Evolutionary conservation across 306 rosid species (phyloP), one percentile per base, ranked within the genome.

Genomic region (Cicer yamashitae): DNA sequence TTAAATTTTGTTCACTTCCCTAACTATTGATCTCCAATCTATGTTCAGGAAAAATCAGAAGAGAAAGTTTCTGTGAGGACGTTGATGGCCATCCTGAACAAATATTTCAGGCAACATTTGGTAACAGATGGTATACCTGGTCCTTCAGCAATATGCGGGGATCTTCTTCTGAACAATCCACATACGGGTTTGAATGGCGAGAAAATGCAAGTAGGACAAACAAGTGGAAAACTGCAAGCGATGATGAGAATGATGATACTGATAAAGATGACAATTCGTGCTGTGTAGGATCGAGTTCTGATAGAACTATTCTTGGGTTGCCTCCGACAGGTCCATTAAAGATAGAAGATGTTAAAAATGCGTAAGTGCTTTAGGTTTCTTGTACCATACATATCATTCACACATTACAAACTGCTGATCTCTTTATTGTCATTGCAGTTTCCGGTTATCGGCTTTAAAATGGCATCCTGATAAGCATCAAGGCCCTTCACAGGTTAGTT

Each of bases 381-480:
- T 71, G 37, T 60, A 30, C 15, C 8, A 2, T 30, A 14, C 72
- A 52, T 34, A 8, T 30, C 10, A 9, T 39, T 8, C 14, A 40
- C 20, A 65, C 65, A 22, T 56, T 25, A 70, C 56, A 53, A 64
- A 53, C 38, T 12, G 17, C 66, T 41, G 64, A 41, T 30, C 54
- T 51, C 39, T 37, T 15, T 34, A 70, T 68, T 82, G 40, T 15
- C 59, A 34, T 52, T 58, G 86, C 85, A 94, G 98, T 70, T 94
- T 90, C 64, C 96, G 90, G 14, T 76, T 85, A 75, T 88, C 97
- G 0, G 97, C 98, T 70, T 82, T 91, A n/a, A 94, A 91, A 84
- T 94, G 97, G 98, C 96, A 91, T 86, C 98, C 96, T 67, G 98
- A 94, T 77, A 90, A 85, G 82, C 97, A 94, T 82, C 91, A 87